Percentiles rank a stretch among this genome's conserved stretches.
These are phyloP conservation scores for Podospora didyma DNA, from an alignment of 495 filamentous ascomycete species.

Conservation along the genomic window DNA sequence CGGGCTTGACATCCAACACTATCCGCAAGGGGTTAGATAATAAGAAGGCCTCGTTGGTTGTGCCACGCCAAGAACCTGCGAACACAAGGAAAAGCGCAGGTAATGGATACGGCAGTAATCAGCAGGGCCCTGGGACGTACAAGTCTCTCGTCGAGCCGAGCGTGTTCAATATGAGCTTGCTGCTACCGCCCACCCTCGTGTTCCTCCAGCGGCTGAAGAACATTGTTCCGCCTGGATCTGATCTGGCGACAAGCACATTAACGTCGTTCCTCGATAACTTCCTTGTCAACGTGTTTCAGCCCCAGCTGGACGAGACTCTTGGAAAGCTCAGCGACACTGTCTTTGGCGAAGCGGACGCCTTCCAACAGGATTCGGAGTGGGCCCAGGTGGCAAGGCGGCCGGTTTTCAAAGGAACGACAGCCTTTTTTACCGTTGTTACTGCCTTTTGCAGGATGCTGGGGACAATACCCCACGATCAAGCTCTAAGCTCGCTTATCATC, in stretches of 20 bases:
- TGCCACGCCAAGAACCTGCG: slow-evolving; percentile 27
- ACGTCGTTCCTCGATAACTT: slow-evolving; percentile 98
- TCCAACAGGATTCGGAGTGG: slow-evolving; percentile 85
- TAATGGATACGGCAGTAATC: slow-evolving; percentile 24
- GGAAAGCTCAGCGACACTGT: slow-evolving; percentile 79
- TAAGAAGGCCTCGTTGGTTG: slow-evolving; percentile 35
- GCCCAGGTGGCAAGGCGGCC: slow-evolving; percentile 68
- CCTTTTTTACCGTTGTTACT: slow-evolving; percentile 80
- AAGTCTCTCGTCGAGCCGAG: slow-evolving; percentile 80
- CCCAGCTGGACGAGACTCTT: slow-evolving; percentile 92
- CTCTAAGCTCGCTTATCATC: slow-evolving; percentile 87
- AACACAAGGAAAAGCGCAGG: slow-evolving; percentile 34
- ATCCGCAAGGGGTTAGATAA: slow-evolving; percentile 56
- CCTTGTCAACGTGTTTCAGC: slow-evolving; percentile 95
- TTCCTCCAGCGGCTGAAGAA: slow-evolving; percentile 89
- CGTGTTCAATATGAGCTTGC: slow-evolving; percentile 94
- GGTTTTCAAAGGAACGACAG: slow-evolving; percentile 87
- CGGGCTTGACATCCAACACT: slow-evolving; percentile 81
- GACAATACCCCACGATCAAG: slow-evolving; percentile 92
- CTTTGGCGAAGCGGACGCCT: slow-evolving; percentile 80
- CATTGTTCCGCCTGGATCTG: slow-evolving; percentile 80
- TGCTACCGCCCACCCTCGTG: slow-evolving; percentile 87
- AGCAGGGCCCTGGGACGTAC: slow-evolving; percentile 58
- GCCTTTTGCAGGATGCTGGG: slow-evolving; percentile 94
- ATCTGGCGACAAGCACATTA: slow-evolving; percentile 79